These are phyloP conservation scores for Podospora pseudocomata DNA, from an alignment of 495 filamentous ascomycete species.

Conservation along the genomic window DNA sequence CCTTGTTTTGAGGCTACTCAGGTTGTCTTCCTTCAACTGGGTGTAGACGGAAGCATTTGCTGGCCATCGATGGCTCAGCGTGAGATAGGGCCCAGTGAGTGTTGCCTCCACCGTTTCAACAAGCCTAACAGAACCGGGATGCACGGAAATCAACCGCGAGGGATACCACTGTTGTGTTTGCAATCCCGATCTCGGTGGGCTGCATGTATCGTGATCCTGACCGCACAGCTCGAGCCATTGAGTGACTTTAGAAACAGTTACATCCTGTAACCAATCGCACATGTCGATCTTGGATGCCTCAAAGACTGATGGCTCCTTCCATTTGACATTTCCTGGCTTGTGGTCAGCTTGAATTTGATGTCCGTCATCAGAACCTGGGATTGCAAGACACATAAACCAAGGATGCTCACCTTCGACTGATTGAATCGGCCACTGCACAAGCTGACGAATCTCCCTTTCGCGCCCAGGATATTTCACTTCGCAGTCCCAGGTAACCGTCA, in stretches of 20 bases:
- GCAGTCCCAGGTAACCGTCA: not conserved
- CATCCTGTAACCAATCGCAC: not conserved
- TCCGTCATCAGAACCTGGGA: too few species aligned
- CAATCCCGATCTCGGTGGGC: not conserved
- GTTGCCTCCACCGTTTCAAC: not conserved
- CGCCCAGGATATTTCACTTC: not conserved
- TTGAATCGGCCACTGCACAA: not conserved
- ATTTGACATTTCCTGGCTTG: not conserved
- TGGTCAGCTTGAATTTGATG: too few species aligned
- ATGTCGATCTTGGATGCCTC: not conserved
- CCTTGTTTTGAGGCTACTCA: not conserved
- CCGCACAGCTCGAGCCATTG: not conserved
- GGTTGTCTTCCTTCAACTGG: not conserved
- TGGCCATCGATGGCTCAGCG: conserved; percentile 1
- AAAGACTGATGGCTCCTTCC: not conserved
- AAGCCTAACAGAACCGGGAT: not conserved
- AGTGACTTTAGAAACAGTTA: not conserved
- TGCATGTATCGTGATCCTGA: not conserved
- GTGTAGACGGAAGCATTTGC: not conserved
- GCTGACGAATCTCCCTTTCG: not conserved
- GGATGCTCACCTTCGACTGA: not conserved
- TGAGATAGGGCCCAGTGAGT: not conserved
- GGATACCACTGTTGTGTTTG: not conserved
- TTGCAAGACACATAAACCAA: too few species aligned
- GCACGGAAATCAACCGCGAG: not conserved